phyloP scores from a whole-genome alignment of 2,329 filamentous ascomycete species.

The Sarocladium strictum region DNA sequence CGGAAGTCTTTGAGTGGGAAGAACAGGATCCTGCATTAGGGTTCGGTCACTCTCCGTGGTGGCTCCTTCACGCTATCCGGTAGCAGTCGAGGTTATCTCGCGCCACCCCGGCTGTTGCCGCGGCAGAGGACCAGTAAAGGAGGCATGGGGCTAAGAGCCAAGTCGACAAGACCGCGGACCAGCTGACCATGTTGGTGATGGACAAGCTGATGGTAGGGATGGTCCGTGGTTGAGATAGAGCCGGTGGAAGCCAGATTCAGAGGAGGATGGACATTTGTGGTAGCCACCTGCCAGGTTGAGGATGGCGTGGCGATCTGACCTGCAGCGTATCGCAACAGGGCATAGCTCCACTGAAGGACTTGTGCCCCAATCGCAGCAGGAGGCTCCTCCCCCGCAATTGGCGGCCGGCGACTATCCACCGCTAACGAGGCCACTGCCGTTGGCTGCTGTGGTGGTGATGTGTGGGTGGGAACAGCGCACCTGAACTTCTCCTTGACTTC shows the following conservation, averaged over 20 bases:
- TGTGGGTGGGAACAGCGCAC: background rate
- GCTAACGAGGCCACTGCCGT: background rate
- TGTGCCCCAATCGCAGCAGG: background rate
- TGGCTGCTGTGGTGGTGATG: too few relatives aligned
- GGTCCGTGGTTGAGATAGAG: background rate
- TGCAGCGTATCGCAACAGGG: constrained; percentile 1
- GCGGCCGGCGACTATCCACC: background rate
- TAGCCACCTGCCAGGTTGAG: constrained; percentile 6
- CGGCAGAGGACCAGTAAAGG: background rate
- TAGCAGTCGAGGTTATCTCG: background rate
- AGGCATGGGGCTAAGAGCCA: background rate
- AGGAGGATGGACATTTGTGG: too few relatives aligned
- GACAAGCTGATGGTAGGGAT: background rate
- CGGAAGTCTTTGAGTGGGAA: too few relatives aligned
- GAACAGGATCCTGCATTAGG: background rate
- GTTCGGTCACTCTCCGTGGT: constrained; percentile 3
- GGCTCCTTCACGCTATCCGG: background rate
- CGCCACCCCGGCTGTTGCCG: constrained; percentile 2
- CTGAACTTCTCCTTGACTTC: too few relatives aligned
- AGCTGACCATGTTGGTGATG: background rate
- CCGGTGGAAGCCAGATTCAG: background rate
- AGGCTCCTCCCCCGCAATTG: background rate
- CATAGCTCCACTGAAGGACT: background rate
- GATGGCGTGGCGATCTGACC: background rate
- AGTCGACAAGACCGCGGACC: background rate